Base-by-base conservation (phyloP, 306 rosid species). In the Cicer judaicum region DNA sequence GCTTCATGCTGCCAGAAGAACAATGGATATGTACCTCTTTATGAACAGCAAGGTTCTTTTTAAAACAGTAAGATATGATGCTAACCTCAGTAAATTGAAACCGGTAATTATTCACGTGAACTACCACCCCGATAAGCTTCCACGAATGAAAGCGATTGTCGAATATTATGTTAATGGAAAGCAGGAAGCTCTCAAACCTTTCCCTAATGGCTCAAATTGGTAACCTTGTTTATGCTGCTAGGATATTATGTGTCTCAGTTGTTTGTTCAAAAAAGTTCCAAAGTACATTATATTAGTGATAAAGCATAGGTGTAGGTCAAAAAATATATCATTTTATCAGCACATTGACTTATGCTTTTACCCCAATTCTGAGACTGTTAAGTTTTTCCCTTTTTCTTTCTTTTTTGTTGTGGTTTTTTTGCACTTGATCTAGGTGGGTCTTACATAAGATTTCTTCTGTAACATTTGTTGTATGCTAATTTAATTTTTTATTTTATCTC, bases 11-110 rank as follows among this genome's bases (percentile, higher is more conserved):
- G 75, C 98, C 6, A 83, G 85, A 77, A 89, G 98, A 86, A 87
- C 96, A 2, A 85, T 93, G 98, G 98, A 93, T 87, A 76, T 89
- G 42, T 84, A 85, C 84, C 92, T 84, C 40, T 93, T 93, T 63
- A 89, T 93, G 97, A 93, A 93, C 60, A 91, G 97, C 85, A 93
- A 93, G 85, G 86, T 91, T 68, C 86, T 93, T 40, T 91, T 93
- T 83, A 93, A 93, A 85, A 84, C 90, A 6, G 91, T 87, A 73
- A 91, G 98, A 78, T 83, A 93, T 41, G 90, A 93, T 73, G 82
- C 74, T 49, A 77, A 63, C 10, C 84, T 93, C 77, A 89, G 80
- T 47, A 91, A 91, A 84, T 15, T 91, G 47, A 91, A 82, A 77
- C 98, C 97, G 1, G 94, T 94, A 16, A 88, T 94, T 12, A 38